A percentile compares a stretch with the other conserved stretches of the same genome.
Evolutionary conservation across 78 protist genomes (phyloP).

Genomic region (Cavenderia fasciculata): DNA sequence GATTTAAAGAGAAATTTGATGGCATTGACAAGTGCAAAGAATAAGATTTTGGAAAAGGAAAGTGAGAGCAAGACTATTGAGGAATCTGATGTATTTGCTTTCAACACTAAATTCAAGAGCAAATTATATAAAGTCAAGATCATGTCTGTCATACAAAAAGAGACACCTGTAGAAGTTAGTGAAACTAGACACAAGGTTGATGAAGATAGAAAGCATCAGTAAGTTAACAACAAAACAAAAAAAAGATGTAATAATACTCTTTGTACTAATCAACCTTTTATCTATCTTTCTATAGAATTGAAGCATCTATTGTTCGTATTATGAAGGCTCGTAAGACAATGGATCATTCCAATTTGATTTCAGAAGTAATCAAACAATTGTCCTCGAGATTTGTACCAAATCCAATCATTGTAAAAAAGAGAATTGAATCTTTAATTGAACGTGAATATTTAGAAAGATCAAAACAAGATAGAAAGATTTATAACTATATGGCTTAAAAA

Average conservation of each 20-base stretch:
- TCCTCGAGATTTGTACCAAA: constrained; percentile 76
- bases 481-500: constrained; percentile 75
- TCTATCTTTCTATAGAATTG: constrained; percentile 70
- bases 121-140: constrained; percentile 86
- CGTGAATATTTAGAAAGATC: constrained; percentile 93
- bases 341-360: constrained; percentile 85
- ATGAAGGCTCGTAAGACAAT: constrained; percentile 96
- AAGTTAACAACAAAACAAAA: constrained; percentile 66
- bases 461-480: constrained; percentile 76
- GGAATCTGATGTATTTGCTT: constrained; percentile 86
- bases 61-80: constrained; percentile 48
- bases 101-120: constrained; percentile 84
- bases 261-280: not conserved
- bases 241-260: not conserved
- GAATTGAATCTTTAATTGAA: constrained; percentile 96
- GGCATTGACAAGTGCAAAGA: constrained; percentile 90
- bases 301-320: constrained; percentile 96
- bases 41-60: constrained; percentile 58
- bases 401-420: constrained; percentile 93
- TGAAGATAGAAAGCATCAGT: constrained; percentile 84
- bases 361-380: constrained; percentile 89
- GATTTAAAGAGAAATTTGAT: constrained; percentile 91
- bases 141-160: constrained; percentile 91
- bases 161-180: constrained; percentile 81
- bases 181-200: constrained; percentile 84